A percentile compares a stretch with the other conserved stretches of the same genome.
Conservation (phyloP, 306 rosid genomes). For the Cucumis hystrix region DNA sequence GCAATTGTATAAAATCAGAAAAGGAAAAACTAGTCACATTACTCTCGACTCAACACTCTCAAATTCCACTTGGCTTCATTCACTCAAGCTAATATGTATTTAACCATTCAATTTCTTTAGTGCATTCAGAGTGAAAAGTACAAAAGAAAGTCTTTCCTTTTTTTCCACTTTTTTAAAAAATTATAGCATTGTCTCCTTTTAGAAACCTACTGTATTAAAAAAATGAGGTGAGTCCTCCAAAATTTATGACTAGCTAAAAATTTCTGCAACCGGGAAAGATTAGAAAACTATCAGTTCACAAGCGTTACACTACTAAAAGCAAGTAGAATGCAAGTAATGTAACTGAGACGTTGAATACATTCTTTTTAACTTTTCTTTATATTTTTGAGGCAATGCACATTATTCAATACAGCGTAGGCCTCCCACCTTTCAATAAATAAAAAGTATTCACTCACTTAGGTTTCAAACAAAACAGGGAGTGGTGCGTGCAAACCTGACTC, state of each 20-base stretch:
- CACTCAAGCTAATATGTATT: no score
- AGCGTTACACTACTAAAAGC: background rate
- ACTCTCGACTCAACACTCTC: background rate
- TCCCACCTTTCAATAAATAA: background rate
- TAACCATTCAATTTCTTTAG: background rate
- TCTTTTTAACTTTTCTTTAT: background rate
- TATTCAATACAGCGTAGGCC: background rate
- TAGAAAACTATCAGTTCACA: background rate
- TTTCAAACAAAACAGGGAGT: background rate
- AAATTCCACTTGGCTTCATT: background rate
- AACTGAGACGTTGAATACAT: background rate
- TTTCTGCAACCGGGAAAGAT: background rate
- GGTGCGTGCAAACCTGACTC: background rate
- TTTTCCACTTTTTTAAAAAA: background rate
- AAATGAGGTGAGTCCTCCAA: background rate
- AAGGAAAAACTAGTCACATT: background rate
- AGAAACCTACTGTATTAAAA: background rate
- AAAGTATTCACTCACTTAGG: background rate
- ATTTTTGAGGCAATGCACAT: background rate
- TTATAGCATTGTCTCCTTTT: background rate
- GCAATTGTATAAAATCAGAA: background rate
- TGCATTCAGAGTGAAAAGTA: background rate
- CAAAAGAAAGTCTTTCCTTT: background rate
- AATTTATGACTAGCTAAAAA: background rate
- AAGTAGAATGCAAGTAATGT: background rate